Percentiles rank a stretch among this genome's conserved stretches.
Conservation (phyloP, 345 rosid species). For the Syzygium aqueum region DNA sequence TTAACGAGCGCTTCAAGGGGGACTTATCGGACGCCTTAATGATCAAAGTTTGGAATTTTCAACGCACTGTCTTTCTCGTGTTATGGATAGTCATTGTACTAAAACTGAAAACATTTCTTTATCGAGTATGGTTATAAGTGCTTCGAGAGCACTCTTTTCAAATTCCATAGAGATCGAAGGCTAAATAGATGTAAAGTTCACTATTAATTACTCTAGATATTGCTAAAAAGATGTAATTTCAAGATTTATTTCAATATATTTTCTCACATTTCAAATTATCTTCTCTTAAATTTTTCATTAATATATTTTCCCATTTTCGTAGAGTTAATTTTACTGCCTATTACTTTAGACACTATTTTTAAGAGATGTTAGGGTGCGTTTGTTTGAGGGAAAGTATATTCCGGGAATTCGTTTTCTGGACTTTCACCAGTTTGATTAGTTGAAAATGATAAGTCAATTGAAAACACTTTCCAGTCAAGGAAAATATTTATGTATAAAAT, state of each 20-base stretch:
- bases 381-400: no score
- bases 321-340: not conserved
- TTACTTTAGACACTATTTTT: not conserved
- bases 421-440: no score
- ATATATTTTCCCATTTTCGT: not conserved
- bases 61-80: not conserved
- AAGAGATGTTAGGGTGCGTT: not conserved
- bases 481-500: no score
- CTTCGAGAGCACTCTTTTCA: not conserved
- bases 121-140: not conserved
- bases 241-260: not conserved
- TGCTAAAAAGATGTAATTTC: not conserved
- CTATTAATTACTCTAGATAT: not conserved
- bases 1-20: accelerated
- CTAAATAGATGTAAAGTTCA: not conserved
- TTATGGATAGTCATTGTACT: not conserved
- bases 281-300: not conserved
- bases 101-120: not conserved
- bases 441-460: no score
- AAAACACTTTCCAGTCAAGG: no score
- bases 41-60: not conserved
- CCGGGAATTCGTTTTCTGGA: no score
- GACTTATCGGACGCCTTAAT: not conserved
- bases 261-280: not conserved
- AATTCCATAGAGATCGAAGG: not conserved